Percentiles rank a stretch among this genome's conserved stretches.
These are phyloP conservation scores for Candida boleticola DNA, from an alignment of 805 yeast species.

Conservation along the genomic window DNA sequence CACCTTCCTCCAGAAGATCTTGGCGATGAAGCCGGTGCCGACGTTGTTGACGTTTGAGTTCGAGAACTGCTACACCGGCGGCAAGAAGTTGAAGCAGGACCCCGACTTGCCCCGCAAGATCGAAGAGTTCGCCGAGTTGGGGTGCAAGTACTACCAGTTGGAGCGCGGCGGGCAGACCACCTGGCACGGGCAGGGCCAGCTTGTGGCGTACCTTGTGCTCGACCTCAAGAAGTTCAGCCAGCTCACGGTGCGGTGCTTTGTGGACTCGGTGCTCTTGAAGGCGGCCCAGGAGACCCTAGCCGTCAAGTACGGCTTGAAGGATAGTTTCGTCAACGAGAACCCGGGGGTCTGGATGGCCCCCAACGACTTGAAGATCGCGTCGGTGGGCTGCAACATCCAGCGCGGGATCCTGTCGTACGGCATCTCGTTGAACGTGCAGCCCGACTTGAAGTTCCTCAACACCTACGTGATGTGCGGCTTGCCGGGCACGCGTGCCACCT, in stretches of 20 bases:
- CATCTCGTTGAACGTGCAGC: conserved; percentile 71
- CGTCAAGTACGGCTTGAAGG: conserved; percentile 35
- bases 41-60: conserved; percentile 80
- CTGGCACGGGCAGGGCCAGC: conserved; percentile 95
- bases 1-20: conserved; percentile 36
- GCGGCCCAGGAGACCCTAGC: conserved; percentile 50
- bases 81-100: conserved; percentile 69
- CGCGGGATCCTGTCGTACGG: conserved; percentile 89
- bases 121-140: conserved; percentile 25
- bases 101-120: conserved; percentile 27
- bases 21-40: conserved; percentile 54
- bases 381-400: conserved; percentile 85
- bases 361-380: conserved; percentile 65
- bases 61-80: conserved; percentile 86
- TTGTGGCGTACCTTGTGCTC: conserved; percentile 75
- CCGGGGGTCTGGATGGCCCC: conserved; percentile 85
- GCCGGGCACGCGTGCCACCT: conserved; percentile 47
- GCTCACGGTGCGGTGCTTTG: conserved; percentile 63
- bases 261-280: conserved; percentile 56
- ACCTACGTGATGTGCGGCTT: conserved; percentile 84
- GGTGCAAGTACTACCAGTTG: conserved; percentile 71
- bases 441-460: conserved; percentile 72
- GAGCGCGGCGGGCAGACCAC: conserved; percentile 95
- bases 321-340: conserved; percentile 55
- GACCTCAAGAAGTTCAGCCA: conserved; percentile 58